Evolutionary conservation across 2,329 filamentous ascomycete genomes (phyloP).

Genomic region (Byssothecium circinans): DNA sequence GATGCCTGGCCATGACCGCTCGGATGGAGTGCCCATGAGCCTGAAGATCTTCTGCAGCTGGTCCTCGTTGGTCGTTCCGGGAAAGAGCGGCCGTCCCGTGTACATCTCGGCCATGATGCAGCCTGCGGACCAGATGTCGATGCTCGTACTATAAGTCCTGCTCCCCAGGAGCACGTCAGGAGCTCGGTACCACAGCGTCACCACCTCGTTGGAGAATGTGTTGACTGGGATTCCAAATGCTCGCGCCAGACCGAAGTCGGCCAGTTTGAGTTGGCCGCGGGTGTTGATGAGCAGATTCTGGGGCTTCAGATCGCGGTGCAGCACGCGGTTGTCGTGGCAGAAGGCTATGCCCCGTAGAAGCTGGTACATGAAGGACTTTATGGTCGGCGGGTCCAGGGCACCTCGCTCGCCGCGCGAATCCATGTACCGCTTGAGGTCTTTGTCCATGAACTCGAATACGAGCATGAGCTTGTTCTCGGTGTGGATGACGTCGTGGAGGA

Average conservation of each 20-base stretch:
- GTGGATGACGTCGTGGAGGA: constrained; percentile 96
- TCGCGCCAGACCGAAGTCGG: constrained; percentile 89
- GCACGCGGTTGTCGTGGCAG: constrained; percentile 94
- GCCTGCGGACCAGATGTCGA: constrained; percentile 98
- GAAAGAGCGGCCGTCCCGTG: constrained; percentile 91
- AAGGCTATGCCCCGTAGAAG: constrained; percentile 94
- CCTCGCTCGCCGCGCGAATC: constrained; percentile 88
- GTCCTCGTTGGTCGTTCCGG: constrained; percentile 97
- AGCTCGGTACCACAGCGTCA: constrained; percentile 96
- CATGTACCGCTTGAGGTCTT: constrained; percentile 98
- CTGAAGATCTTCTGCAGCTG: constrained; percentile 97
- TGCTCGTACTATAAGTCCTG: constrained; percentile 98
- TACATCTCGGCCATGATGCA: constrained; percentile 99
- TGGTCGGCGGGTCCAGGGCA: constrained; percentile 82
- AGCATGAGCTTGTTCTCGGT: constrained; percentile 99
- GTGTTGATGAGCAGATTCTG: constrained; percentile 95
- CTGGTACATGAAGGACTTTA: constrained; percentile 99
- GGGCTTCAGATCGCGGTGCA: constrained; percentile 93
- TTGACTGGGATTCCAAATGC: constrained; percentile 98
- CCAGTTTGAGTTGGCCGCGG: constrained; percentile 86
- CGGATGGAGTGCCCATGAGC: constrained; percentile 96
- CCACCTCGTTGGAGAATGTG: constrained; percentile 97
- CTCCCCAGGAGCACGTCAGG: constrained; percentile 93
- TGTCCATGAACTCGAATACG: constrained; percentile 98
- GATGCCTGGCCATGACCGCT: constrained; percentile 94